phyloP scores from a whole-genome alignment of 192 early-diverging fungal species.

The Umbelopsis sp. region DNA sequence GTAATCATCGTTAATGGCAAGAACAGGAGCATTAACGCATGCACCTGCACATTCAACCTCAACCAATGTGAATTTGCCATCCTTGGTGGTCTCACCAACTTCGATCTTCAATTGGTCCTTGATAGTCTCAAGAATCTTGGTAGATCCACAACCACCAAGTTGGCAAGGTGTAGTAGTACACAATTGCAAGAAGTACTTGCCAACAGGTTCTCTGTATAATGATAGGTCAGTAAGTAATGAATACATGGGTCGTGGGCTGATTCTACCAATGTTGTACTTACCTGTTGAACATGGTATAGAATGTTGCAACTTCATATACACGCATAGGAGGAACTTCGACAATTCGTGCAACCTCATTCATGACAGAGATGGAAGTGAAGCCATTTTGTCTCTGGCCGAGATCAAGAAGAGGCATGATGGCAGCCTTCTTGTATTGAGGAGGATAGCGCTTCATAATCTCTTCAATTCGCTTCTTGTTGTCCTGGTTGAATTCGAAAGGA shows the following conservation, averaged over 20 bases:
- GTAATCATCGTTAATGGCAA: constrained; percentile 98
- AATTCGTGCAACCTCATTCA: constrained; percentile 96
- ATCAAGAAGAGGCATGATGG: constrained; percentile 93
- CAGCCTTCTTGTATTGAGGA: constrained; percentile 97
- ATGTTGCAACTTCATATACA: constrained; percentile 99
- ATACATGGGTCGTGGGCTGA: background rate
- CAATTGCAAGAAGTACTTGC: constrained; percentile 98
- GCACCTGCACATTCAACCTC: constrained; percentile 99
- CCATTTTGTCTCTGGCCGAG: constrained; percentile 95
- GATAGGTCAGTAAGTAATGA: background rate
- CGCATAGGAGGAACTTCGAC: constrained; percentile 98
- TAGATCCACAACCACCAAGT: constrained; percentile 94
- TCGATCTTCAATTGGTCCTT: constrained; percentile 89
- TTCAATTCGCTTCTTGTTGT: constrained; percentile 77
- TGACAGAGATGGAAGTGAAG: constrained; percentile 91
- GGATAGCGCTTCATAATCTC: constrained; percentile 95
- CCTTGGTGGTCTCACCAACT: constrained; percentile 90
- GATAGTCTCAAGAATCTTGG: constrained; percentile 86
- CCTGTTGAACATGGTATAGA: constrained; percentile 99
- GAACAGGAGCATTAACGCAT: constrained; percentile 96
- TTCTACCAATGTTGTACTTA: constrained; percentile 33
- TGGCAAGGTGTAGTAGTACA: constrained; percentile 99
- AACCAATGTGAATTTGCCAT: constrained; percentile 96
- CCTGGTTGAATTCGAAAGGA: constrained; percentile 83
- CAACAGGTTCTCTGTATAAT: constrained; percentile 79